Base-by-base conservation (phyloP, 306 rosid genomes). In the Trifolium repens region DNA sequence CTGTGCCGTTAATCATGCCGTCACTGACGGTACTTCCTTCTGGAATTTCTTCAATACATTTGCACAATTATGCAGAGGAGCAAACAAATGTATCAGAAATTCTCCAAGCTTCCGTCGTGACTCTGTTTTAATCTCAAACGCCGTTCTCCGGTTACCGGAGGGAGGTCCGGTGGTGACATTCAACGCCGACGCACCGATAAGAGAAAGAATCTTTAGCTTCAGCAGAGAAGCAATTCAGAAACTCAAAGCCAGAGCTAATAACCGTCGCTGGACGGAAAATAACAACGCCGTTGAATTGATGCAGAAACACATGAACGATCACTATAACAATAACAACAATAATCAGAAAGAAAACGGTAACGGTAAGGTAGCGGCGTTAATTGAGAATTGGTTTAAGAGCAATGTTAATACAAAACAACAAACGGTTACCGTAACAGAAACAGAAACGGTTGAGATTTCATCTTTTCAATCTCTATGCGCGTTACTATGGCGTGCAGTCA, bases 11-110 rank as follows among this genome's bases (percentile, higher is more conserved):
- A 91, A 89, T 74, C 98, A 93, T 81, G 88, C 97, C 39, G 85
- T 93, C 60, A 81, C 73, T 0, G 98, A 93, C 67, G 98, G 98
- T 2, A 93, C 98, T 4, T 91, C 98, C 14, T 89, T 91, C 67
- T 94, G 98, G 98, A 90, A 94, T 71, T 94, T 94, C 91, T 94
- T 90, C 88, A 94, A 94, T 55, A 87, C 89, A 10, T 94, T 94
- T 81, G 96, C 98, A 0, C 93, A 90, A 62, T 26, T 73, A 16
- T 84, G 86, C 46, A 73, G 86, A 64, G 84, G 78, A 0, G 77
- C 69, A 0, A 71, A 3, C 11, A 78, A 37, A 39, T 82, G 73
- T 24, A 5, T 89, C 34, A 61, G 87, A 2, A 83, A 76, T 19
- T 53, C 44, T 9, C 97, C 97, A 5, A 90, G 89, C 55, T 94